Evolutionary conservation across 208 protist genomes (phyloP).

Genomic region (Acanthamoeba quina): DNA sequence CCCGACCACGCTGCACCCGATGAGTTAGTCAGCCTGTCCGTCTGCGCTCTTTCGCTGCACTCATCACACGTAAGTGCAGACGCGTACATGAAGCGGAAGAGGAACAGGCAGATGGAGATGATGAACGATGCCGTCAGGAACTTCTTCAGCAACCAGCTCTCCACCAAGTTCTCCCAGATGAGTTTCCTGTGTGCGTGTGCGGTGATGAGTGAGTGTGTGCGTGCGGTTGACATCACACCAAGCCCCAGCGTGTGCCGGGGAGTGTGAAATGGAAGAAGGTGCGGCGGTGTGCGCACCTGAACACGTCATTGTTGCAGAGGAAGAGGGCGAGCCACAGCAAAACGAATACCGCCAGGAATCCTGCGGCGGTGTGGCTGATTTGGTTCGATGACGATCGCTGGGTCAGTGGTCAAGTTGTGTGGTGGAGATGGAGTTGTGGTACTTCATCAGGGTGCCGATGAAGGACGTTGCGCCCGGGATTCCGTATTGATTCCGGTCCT

Average conservation of each 20-base stretch:
- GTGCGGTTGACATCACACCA: no score
- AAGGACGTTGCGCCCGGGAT: conserved; percentile 14
- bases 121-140: not conserved
- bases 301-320: not conserved
- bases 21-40: not conserved
- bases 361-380: conserved; percentile 6
- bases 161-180: not conserved
- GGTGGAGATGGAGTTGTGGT: no score
- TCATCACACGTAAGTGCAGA: not conserved
- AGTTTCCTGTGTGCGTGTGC: not conserved
- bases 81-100: conserved; percentile 51
- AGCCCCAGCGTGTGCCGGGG: not conserved
- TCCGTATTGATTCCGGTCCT: not conserved
- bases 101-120: conserved; percentile 57
- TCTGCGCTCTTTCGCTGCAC: not conserved
- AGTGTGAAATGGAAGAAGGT: no score
- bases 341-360: conserved; percentile 21
- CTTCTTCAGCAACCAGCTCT: conserved; percentile 30
- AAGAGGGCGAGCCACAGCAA: conserved; percentile 5
- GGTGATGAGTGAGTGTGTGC: not conserved
- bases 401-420: not conserved
- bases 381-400: not conserved
- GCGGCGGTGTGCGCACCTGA: not conserved
- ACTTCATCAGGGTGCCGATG: conserved; percentile 59
- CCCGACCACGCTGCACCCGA: not conserved